Evolutionary conservation across 345 rosid species (phyloP).

Genomic region (Eucalyptus shirleyi): DNA sequence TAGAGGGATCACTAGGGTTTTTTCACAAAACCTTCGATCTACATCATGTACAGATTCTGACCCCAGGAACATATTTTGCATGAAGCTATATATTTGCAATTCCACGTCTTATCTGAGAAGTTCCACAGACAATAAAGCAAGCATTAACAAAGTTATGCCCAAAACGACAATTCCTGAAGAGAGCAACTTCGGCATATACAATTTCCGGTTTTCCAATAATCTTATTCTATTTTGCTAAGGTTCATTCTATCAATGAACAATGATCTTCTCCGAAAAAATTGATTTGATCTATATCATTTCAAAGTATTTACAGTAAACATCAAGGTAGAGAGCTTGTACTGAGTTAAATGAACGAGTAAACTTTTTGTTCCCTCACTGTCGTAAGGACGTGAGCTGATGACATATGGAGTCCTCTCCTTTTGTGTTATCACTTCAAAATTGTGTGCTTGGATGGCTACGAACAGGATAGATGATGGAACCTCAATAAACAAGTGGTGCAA

Average conservation of each 20-base stretch:
- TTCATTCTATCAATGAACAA: neutral
- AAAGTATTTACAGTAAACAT: neutral
- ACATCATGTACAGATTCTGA: constrained; percentile 57
- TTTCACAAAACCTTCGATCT: constrained; percentile 42
- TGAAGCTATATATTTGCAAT: constrained; percentile 61
- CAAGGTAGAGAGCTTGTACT: neutral
- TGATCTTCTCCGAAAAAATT: neutral
- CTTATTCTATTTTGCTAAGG: fast-evolving
- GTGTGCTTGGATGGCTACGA: neutral
- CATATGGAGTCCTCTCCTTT: neutral
- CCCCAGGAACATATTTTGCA: constrained; percentile 45
- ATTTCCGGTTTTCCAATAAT: neutral
- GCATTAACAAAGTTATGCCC: neutral
- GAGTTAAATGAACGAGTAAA: neutral
- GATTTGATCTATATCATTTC: neutral
- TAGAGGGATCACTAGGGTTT: constrained; percentile 21
- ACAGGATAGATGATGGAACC: neutral
- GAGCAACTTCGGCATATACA: neutral
- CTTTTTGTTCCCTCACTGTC: neutral
- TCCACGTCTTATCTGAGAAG: constrained; percentile 46
- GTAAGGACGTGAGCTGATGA: neutral
- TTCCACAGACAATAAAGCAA: neutral
- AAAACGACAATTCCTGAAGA: neutral
- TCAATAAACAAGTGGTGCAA: neutral
- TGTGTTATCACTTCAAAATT: neutral